Percentiles rank a stretch among this genome's conserved stretches.
These are phyloP conservation scores for Acacia crassicarpa DNA, from an alignment of 306 rosid species.

Conservation along the genomic window DNA sequence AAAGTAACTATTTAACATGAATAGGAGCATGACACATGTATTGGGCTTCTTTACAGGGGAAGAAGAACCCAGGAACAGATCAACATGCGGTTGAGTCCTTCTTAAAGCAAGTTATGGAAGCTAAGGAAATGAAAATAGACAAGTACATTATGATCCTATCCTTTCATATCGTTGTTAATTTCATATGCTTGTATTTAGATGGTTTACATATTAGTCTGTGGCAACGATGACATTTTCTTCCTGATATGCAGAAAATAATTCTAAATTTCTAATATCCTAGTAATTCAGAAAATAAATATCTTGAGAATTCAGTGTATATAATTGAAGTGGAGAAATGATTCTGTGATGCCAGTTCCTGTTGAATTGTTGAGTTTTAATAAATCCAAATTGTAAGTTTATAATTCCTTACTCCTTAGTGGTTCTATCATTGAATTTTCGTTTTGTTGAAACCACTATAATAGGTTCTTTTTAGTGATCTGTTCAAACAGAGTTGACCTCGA, in stretches of 20 bases:
- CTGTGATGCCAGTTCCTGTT: slow-evolving; percentile 1
- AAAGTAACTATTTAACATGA: not conserved
- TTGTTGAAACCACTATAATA: not conserved
- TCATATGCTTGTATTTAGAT: slow-evolving; percentile 17
- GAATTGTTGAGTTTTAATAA: slow-evolving; percentile 5
- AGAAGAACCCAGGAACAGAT: slow-evolving; percentile 87
- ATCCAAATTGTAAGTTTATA: not conserved
- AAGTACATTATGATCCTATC: slow-evolving; percentile 47
- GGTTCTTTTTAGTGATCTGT: not conserved
- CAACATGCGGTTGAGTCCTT: slow-evolving; percentile 58
- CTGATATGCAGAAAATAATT: not conserved
- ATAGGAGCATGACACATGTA: not conserved
- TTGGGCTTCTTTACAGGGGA: slow-evolving; percentile 66
- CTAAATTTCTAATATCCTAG: not conserved
- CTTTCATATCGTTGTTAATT: slow-evolving; percentile 4
- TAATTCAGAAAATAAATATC: not conserved
- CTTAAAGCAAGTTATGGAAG: slow-evolving; percentile 66
- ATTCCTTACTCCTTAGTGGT: not conserved
- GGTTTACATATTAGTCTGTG: slow-evolving; percentile 10
- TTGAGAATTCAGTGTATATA: not conserved
- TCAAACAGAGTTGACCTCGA: not conserved
- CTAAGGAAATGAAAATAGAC: slow-evolving; percentile 92
- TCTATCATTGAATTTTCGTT: slow-evolving; percentile 5
- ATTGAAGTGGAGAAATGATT: slow-evolving; percentile 1
- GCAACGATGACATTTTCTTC: slow-evolving; percentile 14